Percentiles rank a stretch among this genome's conserved stretches.
These are phyloP conservation scores for Nitzschia putrida DNA, from an alignment of 108 stramenopile genomes.

Conservation along the genomic window DNA sequence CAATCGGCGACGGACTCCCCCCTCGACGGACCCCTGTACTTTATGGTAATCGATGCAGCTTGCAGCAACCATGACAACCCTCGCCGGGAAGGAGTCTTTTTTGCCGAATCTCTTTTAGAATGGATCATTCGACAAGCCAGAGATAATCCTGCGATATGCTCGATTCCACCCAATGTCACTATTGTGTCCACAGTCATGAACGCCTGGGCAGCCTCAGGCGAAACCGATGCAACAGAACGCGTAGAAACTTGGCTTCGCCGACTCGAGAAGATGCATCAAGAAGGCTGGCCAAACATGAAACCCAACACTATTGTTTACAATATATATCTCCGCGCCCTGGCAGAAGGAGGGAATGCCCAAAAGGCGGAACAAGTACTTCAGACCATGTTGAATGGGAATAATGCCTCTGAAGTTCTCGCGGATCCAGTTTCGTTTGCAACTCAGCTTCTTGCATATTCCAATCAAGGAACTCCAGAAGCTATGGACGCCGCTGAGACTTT, in stretches of 20 bases:
- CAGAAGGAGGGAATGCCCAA: slow-evolving; percentile 16
- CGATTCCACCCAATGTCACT: slow-evolving; percentile 22
- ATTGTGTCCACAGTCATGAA: slow-evolving; percentile 34
- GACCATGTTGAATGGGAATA: slow-evolving; percentile 20
- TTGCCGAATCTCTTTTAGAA: slow-evolving; percentile 26
- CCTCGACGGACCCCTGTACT: slow-evolving; percentile 5
- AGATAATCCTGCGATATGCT: slow-evolving; percentile 17
- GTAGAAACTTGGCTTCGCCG: slow-evolving; percentile 28
- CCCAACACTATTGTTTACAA: slow-evolving; percentile 41
- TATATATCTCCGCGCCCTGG: slow-evolving; percentile 31
- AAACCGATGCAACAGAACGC: slow-evolving; percentile 4
- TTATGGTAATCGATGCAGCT: slow-evolving; percentile 20
- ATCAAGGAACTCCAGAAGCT: slow-evolving; percentile 32
- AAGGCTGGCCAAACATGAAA: slow-evolving; percentile 34
- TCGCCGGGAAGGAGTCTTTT: slow-evolving; percentile 1
- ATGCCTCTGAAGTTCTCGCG: slow-evolving; percentile 19
- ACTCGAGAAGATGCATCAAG: slow-evolving; percentile 21
- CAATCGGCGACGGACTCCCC: background rate
- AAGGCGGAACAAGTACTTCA: slow-evolving; percentile 31
- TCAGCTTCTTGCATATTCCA: slow-evolving; percentile 41
- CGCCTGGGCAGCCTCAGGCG: slow-evolving; percentile 17
- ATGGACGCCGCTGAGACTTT: slow-evolving; percentile 43
- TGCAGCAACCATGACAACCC: background rate
- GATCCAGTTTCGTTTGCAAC: slow-evolving; percentile 50
- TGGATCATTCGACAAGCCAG: slow-evolving; percentile 28